Base-by-base conservation (phyloP, 108 stramenopile species). In the Parmales sp. region DNA sequence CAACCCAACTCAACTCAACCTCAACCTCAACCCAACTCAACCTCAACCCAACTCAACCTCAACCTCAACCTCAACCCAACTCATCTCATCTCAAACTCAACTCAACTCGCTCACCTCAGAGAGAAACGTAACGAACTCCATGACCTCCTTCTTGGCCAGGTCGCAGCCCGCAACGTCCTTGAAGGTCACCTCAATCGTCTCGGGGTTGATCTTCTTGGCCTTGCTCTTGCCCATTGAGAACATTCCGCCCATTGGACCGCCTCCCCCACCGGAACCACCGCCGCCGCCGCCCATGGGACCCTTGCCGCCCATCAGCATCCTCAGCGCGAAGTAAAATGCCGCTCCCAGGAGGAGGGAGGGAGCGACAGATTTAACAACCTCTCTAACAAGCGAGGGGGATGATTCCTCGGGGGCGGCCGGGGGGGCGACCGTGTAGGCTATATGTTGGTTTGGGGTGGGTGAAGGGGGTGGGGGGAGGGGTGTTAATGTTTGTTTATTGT, bases 101-200 rank as follows among this genome's bases (percentile, higher is more conserved):
- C 91, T 93, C 70, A 96, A 99, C 64, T 80, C 76, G 18, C 76
- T 72, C 0, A 89, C 79, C 64, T 91, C 86, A 71, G 94, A 88
- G 64, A 98, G 81, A 72, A 98, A 98, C 63, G 95, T 90, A 0
- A 99, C 98, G 76, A 99, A 95, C 75, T 99, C 98, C 95, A 96
- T 95, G 63, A 99, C 84, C 82, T 99, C 98, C 73, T 75, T 76
- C 86, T 99, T 99, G 31, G 98, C 96, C 84, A 94, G 91, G 60
- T 95, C 82, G 74, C 90, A 91, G n/a, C 98, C 98, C 5, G 98
- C 98, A n/a, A 99, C 98, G 79, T 96, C 93, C 70, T 81, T 82
- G 74, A 96, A 99, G 19, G 81, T 88, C 7, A 93, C 83, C 39
- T 69, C 82, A 34, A 95, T 91, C 68, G 84, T 81, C 78, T 85